Conservation (phyloP, 495 filamentous ascomycete species). For the Parachaetomium inaequale region DNA sequence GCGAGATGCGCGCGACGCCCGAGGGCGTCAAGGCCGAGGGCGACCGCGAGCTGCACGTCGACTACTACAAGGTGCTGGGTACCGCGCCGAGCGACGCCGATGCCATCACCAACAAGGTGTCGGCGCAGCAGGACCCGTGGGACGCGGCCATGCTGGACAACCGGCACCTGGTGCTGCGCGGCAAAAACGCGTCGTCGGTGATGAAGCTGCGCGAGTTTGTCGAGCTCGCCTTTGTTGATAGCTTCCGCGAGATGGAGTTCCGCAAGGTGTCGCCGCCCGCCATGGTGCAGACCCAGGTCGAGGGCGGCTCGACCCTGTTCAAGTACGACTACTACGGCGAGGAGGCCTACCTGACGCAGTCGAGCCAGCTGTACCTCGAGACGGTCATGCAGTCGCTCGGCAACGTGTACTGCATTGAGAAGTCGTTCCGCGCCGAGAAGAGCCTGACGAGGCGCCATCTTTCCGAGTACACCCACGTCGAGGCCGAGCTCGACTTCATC, state of each 20-base stretch:
- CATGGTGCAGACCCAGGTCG: conserved; percentile 98
- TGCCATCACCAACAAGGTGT: conserved; percentile 88
- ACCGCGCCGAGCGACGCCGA: conserved; percentile 79
- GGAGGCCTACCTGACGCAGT: conserved; percentile 92
- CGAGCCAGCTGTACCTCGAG: conserved; percentile 96
- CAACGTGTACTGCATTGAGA: conserved; percentile 95
- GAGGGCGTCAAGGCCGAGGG: conserved; percentile 75
- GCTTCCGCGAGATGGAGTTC: conserved; percentile 74
- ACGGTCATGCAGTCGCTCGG: conserved; percentile 87
- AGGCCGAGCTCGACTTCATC: conserved; percentile 96
- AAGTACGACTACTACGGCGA: conserved; percentile 92
- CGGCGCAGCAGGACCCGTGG: conserved; percentile 61
- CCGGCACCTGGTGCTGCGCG: conserved; percentile 86
- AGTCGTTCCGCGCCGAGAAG: conserved; percentile 97
- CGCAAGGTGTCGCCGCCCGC: conserved; percentile 88
- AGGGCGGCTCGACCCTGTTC: conserved; percentile 94
- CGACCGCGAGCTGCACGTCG: conserved; percentile 87
- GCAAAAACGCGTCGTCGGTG: conserved; percentile 79
- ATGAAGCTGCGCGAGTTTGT: conserved; percentile 89
- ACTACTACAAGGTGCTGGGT: conserved; percentile 86
- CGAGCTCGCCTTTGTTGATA: conserved; percentile 75
- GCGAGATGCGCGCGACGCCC: conserved; percentile 84
- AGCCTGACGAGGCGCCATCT: conserved; percentile 90
- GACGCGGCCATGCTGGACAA: conserved; percentile 84
- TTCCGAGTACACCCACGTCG: conserved; percentile 95